A percentile compares a stretch with the other conserved stretches of the same genome.
These are phyloP conservation scores for Beauveria sp. DNA, from an alignment of 2,329 filamentous ascomycete genomes.

Conservation along the genomic window DNA sequence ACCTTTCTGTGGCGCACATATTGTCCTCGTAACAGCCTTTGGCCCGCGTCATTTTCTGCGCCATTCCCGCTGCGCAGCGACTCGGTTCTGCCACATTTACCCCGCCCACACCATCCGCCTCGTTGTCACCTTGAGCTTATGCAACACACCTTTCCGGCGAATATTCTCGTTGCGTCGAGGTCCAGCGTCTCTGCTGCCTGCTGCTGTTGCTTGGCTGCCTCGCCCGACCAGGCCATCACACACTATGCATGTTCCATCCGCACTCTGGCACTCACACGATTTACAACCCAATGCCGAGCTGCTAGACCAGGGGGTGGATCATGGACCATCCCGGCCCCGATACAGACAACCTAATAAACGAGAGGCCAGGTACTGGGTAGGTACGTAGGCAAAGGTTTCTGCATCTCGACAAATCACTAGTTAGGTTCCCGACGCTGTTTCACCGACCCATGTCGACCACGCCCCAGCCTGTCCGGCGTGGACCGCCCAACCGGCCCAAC, in stretches of 20 bases:
- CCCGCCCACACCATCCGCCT: not conserved
- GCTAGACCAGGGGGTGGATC: not conserved
- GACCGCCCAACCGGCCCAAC: not conserved
- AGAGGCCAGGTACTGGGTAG: no score
- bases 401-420: no score
- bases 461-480: not conserved
- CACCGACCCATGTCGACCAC: not conserved
- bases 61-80: not conserved
- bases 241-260: not conserved
- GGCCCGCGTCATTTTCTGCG: not conserved
- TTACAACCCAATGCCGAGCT: not conserved
- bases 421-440: not conserved
- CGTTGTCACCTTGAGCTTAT: not conserved
- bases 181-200: not conserved
- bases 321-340: not conserved
- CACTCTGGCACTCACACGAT: not conserved
- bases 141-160: not conserved
- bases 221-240: no score
- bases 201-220: not conserved
- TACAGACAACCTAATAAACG: not conserved
- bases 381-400: no score
- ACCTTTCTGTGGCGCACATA: not conserved
- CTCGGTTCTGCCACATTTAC: slow-evolving; percentile 5
- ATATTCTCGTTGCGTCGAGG: not conserved
- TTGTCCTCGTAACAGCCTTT: not conserved